Evolutionary conservation across 2,329 filamentous ascomycete genomes (phyloP), one percentile per base, ranked within the genome.

Genomic region (Xylariaceae sp.): DNA sequence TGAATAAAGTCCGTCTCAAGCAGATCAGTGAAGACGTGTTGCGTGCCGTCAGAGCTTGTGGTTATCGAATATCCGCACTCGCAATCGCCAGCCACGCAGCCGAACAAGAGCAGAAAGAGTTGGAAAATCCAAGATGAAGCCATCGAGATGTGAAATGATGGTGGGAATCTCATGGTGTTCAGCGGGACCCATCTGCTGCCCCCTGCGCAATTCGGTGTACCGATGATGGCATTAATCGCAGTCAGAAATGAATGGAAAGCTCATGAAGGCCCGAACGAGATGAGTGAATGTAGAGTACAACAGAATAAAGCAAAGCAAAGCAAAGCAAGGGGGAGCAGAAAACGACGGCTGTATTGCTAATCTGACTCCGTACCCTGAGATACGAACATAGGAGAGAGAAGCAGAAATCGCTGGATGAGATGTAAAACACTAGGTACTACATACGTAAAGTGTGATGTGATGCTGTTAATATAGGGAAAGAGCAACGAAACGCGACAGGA

Each of bases 1-100:
- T 82, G 81, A 3, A 84, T 73, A 66, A 92, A 92, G 72, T 92
- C 85, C 16, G 86, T 86, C 66, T 92, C 88, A 45, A 90, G 71
- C 9, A 85, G 67, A 55, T 92, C 84, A 2, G 86, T 90, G 68
- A 89, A 92, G 46, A 88, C 66, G 33, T 76, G 71, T 40, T 70
- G 64, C 6, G 64, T 53, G 3, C 67, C 60, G 23, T 73, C 71
- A 39, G 72, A 65, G n/a, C 74, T 76, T 32, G 77, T 71, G 55
- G 74, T 75, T 37, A 86, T 71, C 3, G 80, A 80, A 69, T 91
- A 92, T 45, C 89, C 89, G 67, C 89, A 93, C 63, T 88, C 82
- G 73, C 89, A 92, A 57, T 79, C 76, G 4, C 80, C 78, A 10
- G 59, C 35, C 30, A 62, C 64, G 7, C 55, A 50, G 15, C 49